phyloP scores from a whole-genome alignment of 2,329 filamentous ascomycete species.

The Dendrostoma leiphaemia region DNA sequence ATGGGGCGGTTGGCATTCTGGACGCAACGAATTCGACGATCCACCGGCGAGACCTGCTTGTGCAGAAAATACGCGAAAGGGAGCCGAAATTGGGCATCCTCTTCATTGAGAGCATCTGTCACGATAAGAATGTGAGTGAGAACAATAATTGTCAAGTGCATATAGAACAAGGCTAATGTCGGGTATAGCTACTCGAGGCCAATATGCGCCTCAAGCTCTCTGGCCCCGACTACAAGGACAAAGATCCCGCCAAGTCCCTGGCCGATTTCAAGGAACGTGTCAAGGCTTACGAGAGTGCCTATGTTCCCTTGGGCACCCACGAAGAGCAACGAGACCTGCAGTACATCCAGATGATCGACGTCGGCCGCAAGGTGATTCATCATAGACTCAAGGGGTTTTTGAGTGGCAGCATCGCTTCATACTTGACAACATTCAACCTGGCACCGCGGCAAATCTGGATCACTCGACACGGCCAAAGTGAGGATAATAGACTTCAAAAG shows the following conservation, averaged over 20 bases:
- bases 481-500: slow-evolving; percentile 82
- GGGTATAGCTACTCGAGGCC: slow-evolving; percentile 69
- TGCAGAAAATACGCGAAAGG: slow-evolving; percentile 76
- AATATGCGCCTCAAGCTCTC: slow-evolving; percentile 98
- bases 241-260: slow-evolving; percentile 81
- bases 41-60: slow-evolving; percentile 77
- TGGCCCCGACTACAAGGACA: slow-evolving; percentile 92
- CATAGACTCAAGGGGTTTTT: slow-evolving; percentile 90
- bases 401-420: slow-evolving; percentile 88
- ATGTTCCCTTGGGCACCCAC: slow-evolving; percentile 84
- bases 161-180: slow-evolving; percentile 7
- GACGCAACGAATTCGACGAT: slow-evolving; percentile 98
- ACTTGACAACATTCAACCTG: slow-evolving; percentile 94
- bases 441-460: slow-evolving; percentile 98
- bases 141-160: neutral
- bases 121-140: slow-evolving; percentile 63
- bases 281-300: slow-evolving; percentile 89
- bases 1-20: slow-evolving; percentile 89
- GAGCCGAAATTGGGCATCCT: slow-evolving; percentile 88
- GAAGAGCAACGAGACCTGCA: slow-evolving; percentile 90
- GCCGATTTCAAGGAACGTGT: slow-evolving; percentile 92
- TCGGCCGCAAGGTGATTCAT: slow-evolving; percentile 89
- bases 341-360: slow-evolving; percentile 97
- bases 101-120: slow-evolving; percentile 92
- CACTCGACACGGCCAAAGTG: slow-evolving; percentile 87